phyloP scores from a whole-genome alignment of 169 alveolate genomes.

The Eimeria zaria region DNA sequence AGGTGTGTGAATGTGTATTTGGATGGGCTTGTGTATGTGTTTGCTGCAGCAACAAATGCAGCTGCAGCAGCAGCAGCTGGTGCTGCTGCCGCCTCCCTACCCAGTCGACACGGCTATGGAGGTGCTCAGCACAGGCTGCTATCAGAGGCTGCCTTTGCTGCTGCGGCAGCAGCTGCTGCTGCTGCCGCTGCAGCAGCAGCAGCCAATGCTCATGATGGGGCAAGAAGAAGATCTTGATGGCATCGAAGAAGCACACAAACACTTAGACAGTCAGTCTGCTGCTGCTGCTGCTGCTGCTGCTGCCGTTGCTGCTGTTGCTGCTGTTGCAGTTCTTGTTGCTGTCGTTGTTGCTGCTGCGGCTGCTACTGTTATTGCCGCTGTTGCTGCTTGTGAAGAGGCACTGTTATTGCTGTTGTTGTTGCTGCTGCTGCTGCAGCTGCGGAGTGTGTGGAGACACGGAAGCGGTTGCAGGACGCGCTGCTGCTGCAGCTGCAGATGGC shows the following conservation, averaged over 20 bases:
- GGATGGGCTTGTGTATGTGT: neutral
- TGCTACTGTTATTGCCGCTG: neutral
- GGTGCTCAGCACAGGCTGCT: constrained; percentile 44
- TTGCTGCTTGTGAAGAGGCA: neutral
- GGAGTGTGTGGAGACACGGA: constrained; percentile 35
- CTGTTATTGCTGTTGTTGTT: constrained; percentile 65
- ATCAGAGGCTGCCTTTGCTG: constrained; percentile 61
- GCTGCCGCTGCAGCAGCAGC: constrained; percentile 68
- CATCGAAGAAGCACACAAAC: neutral
- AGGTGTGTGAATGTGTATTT: neutral
- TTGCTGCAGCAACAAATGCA: constrained; percentile 73
- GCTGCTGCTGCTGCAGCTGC: constrained; percentile 65
- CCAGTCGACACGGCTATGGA: constrained; percentile 57
- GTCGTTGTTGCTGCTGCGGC: neutral
- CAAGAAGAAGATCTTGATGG: constrained; percentile 12
- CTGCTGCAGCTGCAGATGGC: constrained; percentile 31
- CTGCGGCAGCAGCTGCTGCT: constrained; percentile 71
- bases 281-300: constrained; percentile 52
- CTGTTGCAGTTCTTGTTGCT: constrained; percentile 19
- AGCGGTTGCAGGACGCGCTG: constrained; percentile 38
- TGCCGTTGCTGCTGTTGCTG: constrained; percentile 24
- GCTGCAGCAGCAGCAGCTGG: constrained; percentile 59
- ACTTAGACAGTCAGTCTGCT: constrained; percentile 6
- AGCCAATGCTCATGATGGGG: neutral
- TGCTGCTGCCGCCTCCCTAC: constrained; percentile 62